phyloP scores from a whole-genome alignment of 2,329 filamentous ascomycete genomes.

The Ceratocystis cacaofunesta region DNA sequence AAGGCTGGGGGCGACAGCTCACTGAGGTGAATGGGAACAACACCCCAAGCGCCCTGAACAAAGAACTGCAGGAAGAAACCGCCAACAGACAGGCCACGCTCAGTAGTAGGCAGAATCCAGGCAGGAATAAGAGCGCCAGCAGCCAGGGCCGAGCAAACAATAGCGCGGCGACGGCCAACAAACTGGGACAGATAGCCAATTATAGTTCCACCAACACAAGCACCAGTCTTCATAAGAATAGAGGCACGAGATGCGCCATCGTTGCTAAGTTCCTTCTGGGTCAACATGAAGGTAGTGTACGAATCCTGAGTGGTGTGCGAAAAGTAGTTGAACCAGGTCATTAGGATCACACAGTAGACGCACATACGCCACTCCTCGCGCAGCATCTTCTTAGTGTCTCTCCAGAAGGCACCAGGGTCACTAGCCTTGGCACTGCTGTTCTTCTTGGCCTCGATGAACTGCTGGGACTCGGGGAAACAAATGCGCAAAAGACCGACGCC shows the following conservation, averaged over 20 bases:
- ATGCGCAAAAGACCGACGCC: slow-evolving; percentile 52
- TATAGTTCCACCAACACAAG: slow-evolving; percentile 57
- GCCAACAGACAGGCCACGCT: slow-evolving; percentile 43
- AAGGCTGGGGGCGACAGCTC: slow-evolving; percentile 59
- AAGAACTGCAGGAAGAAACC: slow-evolving; percentile 70
- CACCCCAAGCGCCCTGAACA: slow-evolving; percentile 62
- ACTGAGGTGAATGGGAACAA: slow-evolving; percentile 66
- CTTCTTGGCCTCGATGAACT: slow-evolving; percentile 56
- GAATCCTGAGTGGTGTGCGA: slow-evolving; percentile 68
- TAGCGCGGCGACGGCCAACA: slow-evolving; percentile 55
- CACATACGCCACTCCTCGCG: slow-evolving; percentile 59
- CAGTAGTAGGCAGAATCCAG: slow-evolving; percentile 51
- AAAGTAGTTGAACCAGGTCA: slow-evolving; percentile 65
- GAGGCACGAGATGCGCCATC: slow-evolving; percentile 52
- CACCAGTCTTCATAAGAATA: slow-evolving; percentile 69
- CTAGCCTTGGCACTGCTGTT: slow-evolving; percentile 25
- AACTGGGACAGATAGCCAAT: slow-evolving; percentile 64
- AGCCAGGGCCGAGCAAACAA: slow-evolving; percentile 44
- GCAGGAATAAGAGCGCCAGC: slow-evolving; percentile 51
- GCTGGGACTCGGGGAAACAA: slow-evolving; percentile 57
- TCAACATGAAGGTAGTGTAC: slow-evolving; percentile 68
- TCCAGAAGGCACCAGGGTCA: slow-evolving; percentile 41
- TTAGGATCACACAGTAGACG: slow-evolving; percentile 61
- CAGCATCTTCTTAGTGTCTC: slow-evolving; percentile 54
- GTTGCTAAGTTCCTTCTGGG: slow-evolving; percentile 54